Evolutionary conservation across 2,329 filamentous ascomycete species (phyloP).

Genomic region (Trichoderma koningii): DNA sequence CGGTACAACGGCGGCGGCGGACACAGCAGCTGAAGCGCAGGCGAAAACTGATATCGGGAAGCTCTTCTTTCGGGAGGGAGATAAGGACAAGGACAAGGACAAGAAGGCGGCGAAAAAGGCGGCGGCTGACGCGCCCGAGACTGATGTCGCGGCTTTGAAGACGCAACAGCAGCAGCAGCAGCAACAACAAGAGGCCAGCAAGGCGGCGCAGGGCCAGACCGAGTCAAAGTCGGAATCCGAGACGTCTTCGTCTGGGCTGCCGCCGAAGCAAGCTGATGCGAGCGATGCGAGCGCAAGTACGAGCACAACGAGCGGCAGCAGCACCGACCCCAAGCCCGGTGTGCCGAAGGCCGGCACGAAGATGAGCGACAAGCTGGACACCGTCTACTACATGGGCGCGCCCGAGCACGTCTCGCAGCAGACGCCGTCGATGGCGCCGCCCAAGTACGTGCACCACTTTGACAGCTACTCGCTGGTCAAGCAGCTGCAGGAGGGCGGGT

Average conservation of each 20-base stretch:
- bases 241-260: not conserved
- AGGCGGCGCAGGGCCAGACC: not conserved
- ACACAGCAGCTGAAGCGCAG: not conserved
- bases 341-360: not conserved
- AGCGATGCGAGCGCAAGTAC: not conserved
- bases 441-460: constrained; percentile 92
- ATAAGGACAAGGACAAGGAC: constrained; percentile 3
- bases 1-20: not conserved
- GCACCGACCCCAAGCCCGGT: constrained; percentile 1
- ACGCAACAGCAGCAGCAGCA: constrained; percentile 12
- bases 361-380: constrained; percentile 46
- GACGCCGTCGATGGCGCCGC: constrained; percentile 68
- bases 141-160: not conserved
- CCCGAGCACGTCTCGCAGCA: constrained; percentile 47
- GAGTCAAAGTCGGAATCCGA: not conserved
- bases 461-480: constrained; percentile 90
- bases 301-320: not conserved
- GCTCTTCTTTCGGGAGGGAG: constrained; percentile 10
- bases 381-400: constrained; percentile 51
- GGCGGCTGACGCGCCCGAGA: constrained; percentile 9
- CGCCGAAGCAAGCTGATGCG: constrained; percentile 4
- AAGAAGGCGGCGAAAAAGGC: constrained; percentile 4
- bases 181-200: constrained; percentile 1
- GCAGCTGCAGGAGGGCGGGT: constrained; percentile 73
- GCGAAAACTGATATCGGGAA: constrained; percentile 24